These are phyloP conservation scores for Backusella mclennaniae DNA, from an alignment of 192 early-diverging fungal species.

Conservation along the genomic window DNA sequence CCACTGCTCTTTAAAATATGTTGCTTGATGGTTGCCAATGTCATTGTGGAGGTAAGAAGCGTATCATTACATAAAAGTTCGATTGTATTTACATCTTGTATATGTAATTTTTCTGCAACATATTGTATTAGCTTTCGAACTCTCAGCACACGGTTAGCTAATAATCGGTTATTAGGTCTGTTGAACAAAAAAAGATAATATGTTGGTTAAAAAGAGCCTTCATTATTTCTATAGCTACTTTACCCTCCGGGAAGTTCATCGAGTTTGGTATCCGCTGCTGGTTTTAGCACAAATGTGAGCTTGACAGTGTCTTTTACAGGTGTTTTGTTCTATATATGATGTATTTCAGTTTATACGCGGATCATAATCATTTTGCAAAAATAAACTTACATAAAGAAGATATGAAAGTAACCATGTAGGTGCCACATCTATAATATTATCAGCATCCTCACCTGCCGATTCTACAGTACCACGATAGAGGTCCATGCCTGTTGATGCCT, in stretches of 20 bases:
- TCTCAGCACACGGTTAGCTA: slow-evolving; percentile 87
- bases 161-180: slow-evolving; percentile 65
- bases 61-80: slow-evolving; percentile 63
- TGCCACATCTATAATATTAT: slow-evolving; percentile 63
- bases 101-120: slow-evolving; percentile 73
- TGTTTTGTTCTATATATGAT: slow-evolving; percentile 53
- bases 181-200: background rate
- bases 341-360: background rate
- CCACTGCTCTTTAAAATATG: slow-evolving; percentile 65
- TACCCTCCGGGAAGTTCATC: slow-evolving; percentile 57
- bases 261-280: slow-evolving; percentile 56
- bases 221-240: background rate
- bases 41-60: slow-evolving; percentile 60
- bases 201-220: background rate
- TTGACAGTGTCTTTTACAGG: slow-evolving; percentile 77
- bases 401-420: slow-evolving; percentile 89
- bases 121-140: slow-evolving; percentile 83
- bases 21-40: slow-evolving; percentile 66
- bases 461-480: slow-evolving; percentile 69
- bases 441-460: slow-evolving; percentile 43
- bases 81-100: slow-evolving; percentile 53
- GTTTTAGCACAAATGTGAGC: slow-evolving; percentile 78
- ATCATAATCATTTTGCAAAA: background rate
- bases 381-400: slow-evolving; percentile 55
- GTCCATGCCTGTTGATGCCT: slow-evolving; percentile 70